Evolutionary conservation across 1,139 yeast genomes (phyloP).

Genomic region (Saccharomycopsis crataegensis): DNA sequence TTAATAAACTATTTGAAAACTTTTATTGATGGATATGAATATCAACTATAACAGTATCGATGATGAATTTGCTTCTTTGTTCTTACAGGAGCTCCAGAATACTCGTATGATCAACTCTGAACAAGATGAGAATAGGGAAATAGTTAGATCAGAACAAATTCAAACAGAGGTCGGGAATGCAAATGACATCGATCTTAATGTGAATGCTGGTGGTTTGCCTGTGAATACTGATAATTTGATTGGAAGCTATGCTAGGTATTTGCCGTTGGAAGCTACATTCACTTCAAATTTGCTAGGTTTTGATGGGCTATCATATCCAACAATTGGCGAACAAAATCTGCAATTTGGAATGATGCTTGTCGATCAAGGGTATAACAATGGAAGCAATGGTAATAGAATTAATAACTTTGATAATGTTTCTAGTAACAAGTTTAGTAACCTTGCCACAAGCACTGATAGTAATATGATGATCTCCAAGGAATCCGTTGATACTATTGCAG

Average conservation of each 20-base stretch:
- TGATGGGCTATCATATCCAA: background rate
- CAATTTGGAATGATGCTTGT: background rate
- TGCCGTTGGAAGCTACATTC: constrained; percentile 1
- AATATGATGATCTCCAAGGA: background rate
- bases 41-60: constrained; percentile 12
- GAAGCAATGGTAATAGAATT: background rate
- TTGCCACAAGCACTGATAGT: background rate
- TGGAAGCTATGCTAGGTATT: constrained; percentile 2
- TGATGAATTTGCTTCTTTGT: constrained; percentile 20
- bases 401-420: background rate
- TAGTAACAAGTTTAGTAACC: too few species aligned
- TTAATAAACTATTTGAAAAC: too few species aligned
- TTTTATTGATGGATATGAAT: background rate
- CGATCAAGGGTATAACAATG: background rate
- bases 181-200: background rate
- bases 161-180: background rate
- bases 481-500: background rate
- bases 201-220: background rate
- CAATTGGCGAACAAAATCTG: background rate
- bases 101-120: constrained; percentile 2
- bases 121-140: background rate
- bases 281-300: constrained; percentile 1
- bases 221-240: background rate
- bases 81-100: constrained; percentile 18
- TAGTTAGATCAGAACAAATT: background rate